A percentile compares a stretch with the other conserved stretches of the same genome.
phyloP scores from a whole-genome alignment of 331 rosid species.

The Ulmus americana region DNA sequence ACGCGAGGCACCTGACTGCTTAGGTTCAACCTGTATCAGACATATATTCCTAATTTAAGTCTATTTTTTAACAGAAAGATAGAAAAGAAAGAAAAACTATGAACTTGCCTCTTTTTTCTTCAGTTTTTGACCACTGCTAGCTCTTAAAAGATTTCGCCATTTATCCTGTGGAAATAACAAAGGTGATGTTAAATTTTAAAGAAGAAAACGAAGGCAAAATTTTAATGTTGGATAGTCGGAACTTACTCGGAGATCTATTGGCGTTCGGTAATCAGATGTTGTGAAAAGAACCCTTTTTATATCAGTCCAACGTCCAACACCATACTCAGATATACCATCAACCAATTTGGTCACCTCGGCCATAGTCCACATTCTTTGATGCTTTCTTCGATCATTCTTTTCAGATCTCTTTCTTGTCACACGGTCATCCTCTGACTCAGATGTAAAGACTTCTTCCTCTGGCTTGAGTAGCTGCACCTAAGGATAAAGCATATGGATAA shows the following conservation, averaged over 20 bases:
- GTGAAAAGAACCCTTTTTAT: constrained; percentile 69
- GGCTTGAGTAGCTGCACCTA: constrained; percentile 27
- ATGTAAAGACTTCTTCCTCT: constrained; percentile 36
- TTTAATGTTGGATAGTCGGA: constrained; percentile 13
- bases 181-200: constrained; percentile 12
- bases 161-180: constrained; percentile 62
- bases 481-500: neutral
- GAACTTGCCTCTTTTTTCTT: constrained; percentile 48
- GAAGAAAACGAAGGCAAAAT: constrained; percentile 16
- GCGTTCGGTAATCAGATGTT: constrained; percentile 69
- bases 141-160: constrained; percentile 85
- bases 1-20: constrained; percentile 43
- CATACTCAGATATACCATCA: constrained; percentile 88
- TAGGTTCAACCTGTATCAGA: constrained; percentile 47
- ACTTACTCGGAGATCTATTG: constrained; percentile 86
- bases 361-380: constrained; percentile 87
- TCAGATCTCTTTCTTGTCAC: constrained; percentile 33
- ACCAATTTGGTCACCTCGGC: constrained; percentile 70
- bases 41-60: constrained; percentile 14
- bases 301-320: constrained; percentile 92
- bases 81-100: neutral
- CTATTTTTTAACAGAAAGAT: neutral
- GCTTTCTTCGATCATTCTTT: constrained; percentile 67
- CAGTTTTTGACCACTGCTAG: constrained; percentile 46
- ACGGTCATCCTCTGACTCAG: constrained; percentile 50